Base-by-base conservation (phyloP, 2,329 filamentous ascomycete genomes). In the Ophiocordyceps unilateralis region DNA sequence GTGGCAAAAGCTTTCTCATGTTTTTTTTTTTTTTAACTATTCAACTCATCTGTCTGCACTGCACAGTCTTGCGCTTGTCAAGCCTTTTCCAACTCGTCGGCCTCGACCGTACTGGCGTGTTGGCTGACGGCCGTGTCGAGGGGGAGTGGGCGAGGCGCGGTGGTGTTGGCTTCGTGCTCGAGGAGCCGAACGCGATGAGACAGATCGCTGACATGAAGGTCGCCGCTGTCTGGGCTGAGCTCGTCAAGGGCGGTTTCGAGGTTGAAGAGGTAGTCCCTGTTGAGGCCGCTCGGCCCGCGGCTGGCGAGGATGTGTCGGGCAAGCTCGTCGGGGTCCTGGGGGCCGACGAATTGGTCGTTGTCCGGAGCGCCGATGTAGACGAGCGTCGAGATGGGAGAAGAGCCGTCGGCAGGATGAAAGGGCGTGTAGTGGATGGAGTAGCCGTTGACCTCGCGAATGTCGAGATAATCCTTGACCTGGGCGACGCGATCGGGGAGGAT, bases 381-480 rank as follows among this genome's bases (percentile, higher is more conserved):
- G 48, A 95, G 74, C 46, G 72, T 69, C 43, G 57, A 61, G 52
- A 76, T 70, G 19, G 61, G 51, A 4, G 55, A 44, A 14, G 57
- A 55, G 22, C 55, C 55, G 48, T 66, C 60, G 37, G 60, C 57
- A n/a, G 61, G 53, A 53, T 88, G 69, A 59, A 96, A 95, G 0
- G 82, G 77, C 23, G 87, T 85, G 60, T 87, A 85, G 62, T 95
- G 88, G 50, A 94, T 93, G 43, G 80, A 84, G 63, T 98, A 98
- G 22, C 91, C 91, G 64, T 96, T 94, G 57, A 96, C 94, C 63
- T 98, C 91, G 39, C 91, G 81, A 50, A 95, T 89, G 61, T 96
- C 88, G 40, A 98, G 83, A 59, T 95, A 95, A 45, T 79, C 73
- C 51, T 84, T 81, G 4, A 95, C 89, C 63, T 89, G 81, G 46